Evolutionary conservation across 1,284 basidiomycete genomes (phyloP).

Genomic region (Trichosporon coremiiforme): DNA sequence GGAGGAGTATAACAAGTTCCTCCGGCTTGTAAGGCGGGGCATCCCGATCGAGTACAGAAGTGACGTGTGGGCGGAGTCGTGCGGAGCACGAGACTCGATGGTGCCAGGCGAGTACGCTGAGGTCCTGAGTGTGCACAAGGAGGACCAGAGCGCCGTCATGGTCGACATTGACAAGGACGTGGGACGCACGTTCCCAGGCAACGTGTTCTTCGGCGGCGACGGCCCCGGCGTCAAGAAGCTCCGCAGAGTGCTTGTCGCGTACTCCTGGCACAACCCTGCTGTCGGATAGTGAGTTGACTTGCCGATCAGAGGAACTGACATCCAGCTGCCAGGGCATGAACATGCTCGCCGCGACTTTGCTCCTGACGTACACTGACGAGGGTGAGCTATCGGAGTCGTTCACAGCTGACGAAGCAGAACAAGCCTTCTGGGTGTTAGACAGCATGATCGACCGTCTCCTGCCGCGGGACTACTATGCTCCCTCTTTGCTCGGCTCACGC

Average conservation of each 20-base stretch:
- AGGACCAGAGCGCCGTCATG: slow-evolving; percentile 64
- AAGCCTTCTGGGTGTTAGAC: slow-evolving; percentile 93
- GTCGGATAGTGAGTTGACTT: slow-evolving; percentile 66
- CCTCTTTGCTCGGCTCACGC: slow-evolving; percentile 79
- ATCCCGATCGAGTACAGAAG: slow-evolving; percentile 85
- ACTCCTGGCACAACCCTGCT: slow-evolving; percentile 80
- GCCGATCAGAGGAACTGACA: neutral
- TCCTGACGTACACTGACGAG: slow-evolving; percentile 76
- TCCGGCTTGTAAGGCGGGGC: slow-evolving; percentile 74
- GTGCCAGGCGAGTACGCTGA: slow-evolving; percentile 92
- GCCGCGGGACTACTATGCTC: slow-evolving; percentile 80
- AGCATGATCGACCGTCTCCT: slow-evolving; percentile 85
- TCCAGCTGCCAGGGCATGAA: slow-evolving; percentile 84
- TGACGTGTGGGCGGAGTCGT: slow-evolving; percentile 78
- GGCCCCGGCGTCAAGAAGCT: slow-evolving; percentile 79
- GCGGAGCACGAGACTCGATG: slow-evolving; percentile 83
- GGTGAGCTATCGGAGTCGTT: slow-evolving; percentile 30
- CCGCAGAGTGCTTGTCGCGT: slow-evolving; percentile 82
- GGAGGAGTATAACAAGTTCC: slow-evolving; percentile 78
- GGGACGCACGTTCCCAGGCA: slow-evolving; percentile 84
- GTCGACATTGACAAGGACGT: slow-evolving; percentile 96
- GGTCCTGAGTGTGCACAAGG: slow-evolving; percentile 65
- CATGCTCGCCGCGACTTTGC: slow-evolving; percentile 80
- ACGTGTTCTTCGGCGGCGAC: slow-evolving; percentile 94
- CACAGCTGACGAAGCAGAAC: slow-evolving; percentile 64